Evolutionary conservation across 129 eudicot genomes (phyloP), one percentile per base, ranked within the genome.

Genomic region (Artemisia tridentata): DNA sequence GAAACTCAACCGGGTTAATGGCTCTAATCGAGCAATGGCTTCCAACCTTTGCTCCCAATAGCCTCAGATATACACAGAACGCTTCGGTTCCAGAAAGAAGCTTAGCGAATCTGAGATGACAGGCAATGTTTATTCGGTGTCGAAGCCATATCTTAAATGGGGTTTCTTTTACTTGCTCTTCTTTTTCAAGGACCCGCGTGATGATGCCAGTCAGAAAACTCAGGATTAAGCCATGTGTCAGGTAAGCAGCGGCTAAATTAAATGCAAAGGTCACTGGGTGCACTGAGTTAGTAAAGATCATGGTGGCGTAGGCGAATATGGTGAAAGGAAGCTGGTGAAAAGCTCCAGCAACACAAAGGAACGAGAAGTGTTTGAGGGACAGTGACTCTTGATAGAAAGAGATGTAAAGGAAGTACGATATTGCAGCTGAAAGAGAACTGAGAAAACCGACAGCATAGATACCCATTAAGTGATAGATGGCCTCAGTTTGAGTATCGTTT

Each of bases 21-120:
- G 96, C 95, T 76, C 96, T 73, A 31, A 90, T 86, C 7, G 96
- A 90, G 52, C 96, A 90, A 77, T 84, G 80, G 15, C 64, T 74
- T 70, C 96, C 96, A 68, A 90, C 76, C 66, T 87, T 81, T 49
- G 91, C 96, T 59, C 96, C 96, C 63, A 90, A 79, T 34, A 83
- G 78, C 66, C 96, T 65, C 59, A 90, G 45, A 72, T 90, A 90
- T 5, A 90, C 66, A 70, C 95, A 84, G 31, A 90, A 90, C 4
- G 95, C 95, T 83, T 90, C 96, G 0, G 91, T 90, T 62, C 96
- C 96, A 51, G 96, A 85, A 56, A 90, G 95, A 49, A 90, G 85
- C 79, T 90, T 90, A 17, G 88, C 84, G 34, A 90, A 90, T 66
- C 91, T 83, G 49, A 84, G 84, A 64, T 90, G 96, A 65, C 87